These are phyloP conservation scores for Metschnikowia drakensbergensis DNA, from an alignment of 805 yeast species.

Conservation along the genomic window DNA sequence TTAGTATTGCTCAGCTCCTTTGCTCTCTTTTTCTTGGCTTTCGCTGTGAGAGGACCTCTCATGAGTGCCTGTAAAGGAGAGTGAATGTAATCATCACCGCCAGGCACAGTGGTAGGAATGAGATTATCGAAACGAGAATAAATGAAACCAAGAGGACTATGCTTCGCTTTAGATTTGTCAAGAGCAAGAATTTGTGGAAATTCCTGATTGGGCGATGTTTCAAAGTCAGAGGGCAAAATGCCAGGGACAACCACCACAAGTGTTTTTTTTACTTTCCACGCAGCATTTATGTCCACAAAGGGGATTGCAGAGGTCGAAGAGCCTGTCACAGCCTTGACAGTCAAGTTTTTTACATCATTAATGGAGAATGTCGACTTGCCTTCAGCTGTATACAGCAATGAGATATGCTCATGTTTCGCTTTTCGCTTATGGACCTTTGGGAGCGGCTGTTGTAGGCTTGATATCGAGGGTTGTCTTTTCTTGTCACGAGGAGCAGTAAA, in stretches of 20 bases:
- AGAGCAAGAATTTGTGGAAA: slow-evolving; percentile 1
- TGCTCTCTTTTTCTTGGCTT: slow-evolving; percentile 46
- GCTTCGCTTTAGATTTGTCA: neutral
- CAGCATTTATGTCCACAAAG: slow-evolving; percentile 8
- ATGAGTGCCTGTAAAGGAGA: slow-evolving; percentile 55
- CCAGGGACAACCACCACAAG: slow-evolving; percentile 67
- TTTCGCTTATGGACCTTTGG: slow-evolving; percentile 28
- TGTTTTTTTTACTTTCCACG: slow-evolving; percentile 33
- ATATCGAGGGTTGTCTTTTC: slow-evolving; percentile 40
- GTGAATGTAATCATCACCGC: slow-evolving; percentile 52
- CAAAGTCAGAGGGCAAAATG: slow-evolving; percentile 43
- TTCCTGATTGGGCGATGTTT: slow-evolving; percentile 7
- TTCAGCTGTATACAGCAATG: slow-evolving; percentile 1
- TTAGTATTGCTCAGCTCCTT: slow-evolving; percentile 31
- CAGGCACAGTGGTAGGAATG: slow-evolving; percentile 61
- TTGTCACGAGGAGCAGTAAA: slow-evolving; percentile 10
- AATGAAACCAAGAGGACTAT: slow-evolving; percentile 30
- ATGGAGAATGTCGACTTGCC: slow-evolving; percentile 3
- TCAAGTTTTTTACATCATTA: slow-evolving; percentile 9
- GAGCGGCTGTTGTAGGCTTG: slow-evolving; percentile 20
- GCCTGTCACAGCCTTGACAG: slow-evolving; percentile 3
- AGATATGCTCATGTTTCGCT: slow-evolving; percentile 25
- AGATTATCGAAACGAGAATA: slow-evolving; percentile 36
- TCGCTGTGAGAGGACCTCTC: slow-evolving; percentile 52
- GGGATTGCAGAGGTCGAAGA: neutral